Conservation (phyloP, 768 basidiomycete genomes). For the Kwoniella newhampshirensis region DNA sequence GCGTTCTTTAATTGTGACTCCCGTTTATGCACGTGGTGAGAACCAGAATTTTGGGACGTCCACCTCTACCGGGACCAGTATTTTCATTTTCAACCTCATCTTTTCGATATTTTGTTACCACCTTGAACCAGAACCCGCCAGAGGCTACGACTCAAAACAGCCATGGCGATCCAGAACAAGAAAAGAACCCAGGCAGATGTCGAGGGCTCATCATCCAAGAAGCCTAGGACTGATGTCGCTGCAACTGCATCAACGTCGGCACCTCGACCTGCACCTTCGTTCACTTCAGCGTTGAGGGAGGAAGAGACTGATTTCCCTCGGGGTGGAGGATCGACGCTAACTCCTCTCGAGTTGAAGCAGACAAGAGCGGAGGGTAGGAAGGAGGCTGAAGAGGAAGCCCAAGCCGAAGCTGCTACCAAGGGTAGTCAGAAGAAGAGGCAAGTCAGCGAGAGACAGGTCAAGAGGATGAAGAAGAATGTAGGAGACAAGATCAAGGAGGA, state of each 20-base stretch:
- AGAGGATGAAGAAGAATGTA: conserved; percentile 51
- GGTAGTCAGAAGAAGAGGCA: conserved; percentile 55
- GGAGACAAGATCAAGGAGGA: conserved; percentile 36
- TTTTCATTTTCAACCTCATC: no score
- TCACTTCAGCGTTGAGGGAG: conserved; percentile 47
- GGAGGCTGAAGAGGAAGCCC: conserved; percentile 73
- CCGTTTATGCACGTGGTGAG: no score
- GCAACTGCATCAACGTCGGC: conserved; percentile 6
- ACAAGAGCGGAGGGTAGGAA: conserved; percentile 77
- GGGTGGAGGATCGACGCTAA: conserved; percentile 85
- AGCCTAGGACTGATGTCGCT: conserved; percentile 10
- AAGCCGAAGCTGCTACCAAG: conserved; percentile 52
- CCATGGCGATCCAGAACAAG: conserved; percentile 18
- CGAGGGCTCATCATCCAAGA: conserved; percentile 13
- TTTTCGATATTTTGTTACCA: no score
- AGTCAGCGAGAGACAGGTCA: conserved; percentile 50
- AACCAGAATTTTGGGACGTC: no score
- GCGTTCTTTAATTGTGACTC: no score
- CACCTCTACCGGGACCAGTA: no score
- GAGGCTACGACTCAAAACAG: no score
- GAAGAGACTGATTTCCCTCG: conserved; percentile 91
- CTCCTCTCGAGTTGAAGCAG: conserved; percentile 82
- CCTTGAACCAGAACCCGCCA: no score
- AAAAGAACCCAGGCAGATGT: conserved; percentile 16
- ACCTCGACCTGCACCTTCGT: conserved; percentile 44